A percentile compares a stretch with the other conserved stretches of the same genome.
These are phyloP conservation scores for Thraustochytrium striatum DNA, from an alignment of 352 stramenopile species.

Conservation along the genomic window DNA sequence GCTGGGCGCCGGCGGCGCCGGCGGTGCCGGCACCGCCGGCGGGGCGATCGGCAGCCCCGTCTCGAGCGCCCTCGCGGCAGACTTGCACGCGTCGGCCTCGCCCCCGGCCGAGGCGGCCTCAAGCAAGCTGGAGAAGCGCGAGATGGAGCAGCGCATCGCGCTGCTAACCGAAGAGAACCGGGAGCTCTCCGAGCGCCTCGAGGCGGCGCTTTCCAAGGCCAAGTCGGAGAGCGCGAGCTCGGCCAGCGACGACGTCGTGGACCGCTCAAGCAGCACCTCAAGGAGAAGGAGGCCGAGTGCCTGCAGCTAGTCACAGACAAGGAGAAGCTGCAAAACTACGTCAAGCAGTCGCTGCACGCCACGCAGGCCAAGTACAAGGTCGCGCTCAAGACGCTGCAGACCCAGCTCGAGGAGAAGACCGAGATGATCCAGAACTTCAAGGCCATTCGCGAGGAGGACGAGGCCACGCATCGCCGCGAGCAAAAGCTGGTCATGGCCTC, in stretches of 20 bases:
- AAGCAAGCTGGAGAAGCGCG: slow-evolving; percentile 29
- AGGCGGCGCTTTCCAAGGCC: background rate
- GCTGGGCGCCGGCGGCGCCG: background rate
- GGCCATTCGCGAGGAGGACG: slow-evolving; percentile 29
- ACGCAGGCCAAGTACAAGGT: slow-evolving; percentile 47
- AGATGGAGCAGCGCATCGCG: slow-evolving; percentile 8
- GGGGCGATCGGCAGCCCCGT: background rate
- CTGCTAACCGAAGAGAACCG: background rate
- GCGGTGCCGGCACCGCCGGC: background rate
- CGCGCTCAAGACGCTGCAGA: slow-evolving; percentile 31
- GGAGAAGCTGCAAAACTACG: slow-evolving; percentile 41
- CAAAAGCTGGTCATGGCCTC: slow-evolving; percentile 35
- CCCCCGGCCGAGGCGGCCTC: background rate
- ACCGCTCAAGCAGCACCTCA: slow-evolving; percentile 16
- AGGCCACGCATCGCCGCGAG: background rate
- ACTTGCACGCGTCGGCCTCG: background rate
- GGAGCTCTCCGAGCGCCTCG: background rate
- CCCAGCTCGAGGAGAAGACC: slow-evolving; percentile 24
- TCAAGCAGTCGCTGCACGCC: slow-evolving; percentile 28
- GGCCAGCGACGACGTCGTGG: slow-evolving; percentile 32
- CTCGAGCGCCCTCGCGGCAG: background rate
- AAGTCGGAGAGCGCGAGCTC: background rate
- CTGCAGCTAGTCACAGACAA: slow-evolving; percentile 39
- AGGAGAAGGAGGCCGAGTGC: slow-evolving; percentile 30
- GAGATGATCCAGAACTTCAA: slow-evolving; percentile 33